These are phyloP conservation scores for Carex kokanica DNA, from an alignment of 176 grass and related monocot species.

Conservation along the genomic window DNA sequence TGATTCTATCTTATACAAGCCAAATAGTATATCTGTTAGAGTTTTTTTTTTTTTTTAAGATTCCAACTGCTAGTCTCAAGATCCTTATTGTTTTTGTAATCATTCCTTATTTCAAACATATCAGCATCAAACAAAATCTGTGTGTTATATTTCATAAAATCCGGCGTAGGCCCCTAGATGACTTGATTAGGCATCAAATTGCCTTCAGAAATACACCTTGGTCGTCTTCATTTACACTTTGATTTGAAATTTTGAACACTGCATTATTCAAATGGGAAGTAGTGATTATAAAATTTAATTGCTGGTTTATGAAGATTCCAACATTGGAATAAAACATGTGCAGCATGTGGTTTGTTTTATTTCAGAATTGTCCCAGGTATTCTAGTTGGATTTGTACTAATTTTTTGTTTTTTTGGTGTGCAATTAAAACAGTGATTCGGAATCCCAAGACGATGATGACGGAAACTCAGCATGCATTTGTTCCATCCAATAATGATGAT, in stretches of 20 bases:
- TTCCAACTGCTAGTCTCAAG: neutral
- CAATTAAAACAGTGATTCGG: slow-evolving; percentile 19
- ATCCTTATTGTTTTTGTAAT: neutral
- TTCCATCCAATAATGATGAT: slow-evolving; percentile 23
- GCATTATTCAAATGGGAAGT: neutral
- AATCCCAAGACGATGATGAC: slow-evolving; percentile 10
- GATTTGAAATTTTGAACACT: neutral
- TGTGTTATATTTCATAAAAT: neutral
- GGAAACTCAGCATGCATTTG: neutral
- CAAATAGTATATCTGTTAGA: neutral
- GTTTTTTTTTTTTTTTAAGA: neutral
- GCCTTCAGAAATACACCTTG: neutral
- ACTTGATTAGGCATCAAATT: neutral
- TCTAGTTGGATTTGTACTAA: neutral
- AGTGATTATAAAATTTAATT: neutral
- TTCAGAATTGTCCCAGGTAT: neutral
- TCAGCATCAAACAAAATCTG: neutral
- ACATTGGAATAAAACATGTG: neutral
- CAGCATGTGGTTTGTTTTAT: neutral
- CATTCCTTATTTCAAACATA: neutral
- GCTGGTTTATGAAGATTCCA: neutral
- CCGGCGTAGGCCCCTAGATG: neutral
- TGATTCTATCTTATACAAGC: neutral
- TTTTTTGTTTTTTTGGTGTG: neutral
- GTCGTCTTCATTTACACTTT: neutral